Evolutionary conservation across 2,329 filamentous ascomycete species (phyloP).

Genomic region (Escovopsis sp.): DNA sequence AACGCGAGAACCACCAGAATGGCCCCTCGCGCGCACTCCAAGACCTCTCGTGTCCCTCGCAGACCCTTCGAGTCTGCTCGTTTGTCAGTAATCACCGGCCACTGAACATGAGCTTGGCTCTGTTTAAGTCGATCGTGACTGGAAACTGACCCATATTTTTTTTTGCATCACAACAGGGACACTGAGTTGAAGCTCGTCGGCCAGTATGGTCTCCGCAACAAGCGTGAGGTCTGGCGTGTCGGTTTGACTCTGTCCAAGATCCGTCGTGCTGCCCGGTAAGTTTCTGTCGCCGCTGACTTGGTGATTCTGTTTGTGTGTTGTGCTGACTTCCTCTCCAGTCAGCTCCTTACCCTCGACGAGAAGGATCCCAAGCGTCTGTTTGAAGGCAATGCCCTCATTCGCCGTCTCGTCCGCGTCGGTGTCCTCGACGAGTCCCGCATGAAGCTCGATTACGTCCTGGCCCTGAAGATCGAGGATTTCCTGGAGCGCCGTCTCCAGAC

Average conservation of each 20-base stretch:
- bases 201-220: conserved; percentile 99
- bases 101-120: conserved; percentile 97
- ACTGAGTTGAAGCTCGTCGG: conserved; percentile 99
- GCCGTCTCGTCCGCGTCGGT: conserved; percentile 98
- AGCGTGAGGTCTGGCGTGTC: conserved; percentile 99
- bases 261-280: conserved; percentile 98
- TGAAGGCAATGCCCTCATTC: conserved; percentile 99
- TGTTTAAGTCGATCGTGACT: conserved; percentile 81
- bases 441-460: conserved; percentile 99
- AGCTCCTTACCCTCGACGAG: conserved; percentile 98
- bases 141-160: conserved; percentile 49
- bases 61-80: conserved; percentile 99
- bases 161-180: conserved; percentile 51
- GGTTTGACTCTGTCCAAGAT: conserved; percentile 99
- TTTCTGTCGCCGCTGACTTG: background rate
- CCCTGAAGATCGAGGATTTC: conserved; percentile 99
- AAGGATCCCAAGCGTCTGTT: conserved; percentile 99
- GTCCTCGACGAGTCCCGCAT: conserved; percentile 99
- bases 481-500: conserved; percentile 99
- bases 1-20: conserved; percentile 15
- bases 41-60: conserved; percentile 98
- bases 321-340: conserved; percentile 40
- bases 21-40: conserved; percentile 62
- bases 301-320: too few species aligned
- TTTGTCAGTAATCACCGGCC: conserved; percentile 94